phyloP scores from a whole-genome alignment of 2,329 filamentous ascomycete species.

The Mycosphaerella sp. region DNA sequence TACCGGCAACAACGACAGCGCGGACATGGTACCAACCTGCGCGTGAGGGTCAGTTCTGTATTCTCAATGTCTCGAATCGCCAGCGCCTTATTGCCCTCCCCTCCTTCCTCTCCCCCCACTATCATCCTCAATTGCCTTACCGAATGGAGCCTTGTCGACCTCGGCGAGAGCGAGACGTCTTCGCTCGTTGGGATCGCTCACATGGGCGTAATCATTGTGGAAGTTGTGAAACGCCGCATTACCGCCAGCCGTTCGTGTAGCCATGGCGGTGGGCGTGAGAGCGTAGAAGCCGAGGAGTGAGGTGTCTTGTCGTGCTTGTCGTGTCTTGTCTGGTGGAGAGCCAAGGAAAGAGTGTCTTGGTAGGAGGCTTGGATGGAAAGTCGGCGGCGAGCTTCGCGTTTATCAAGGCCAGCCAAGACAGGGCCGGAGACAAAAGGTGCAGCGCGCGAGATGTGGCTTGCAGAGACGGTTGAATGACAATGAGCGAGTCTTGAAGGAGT shows the following conservation, averaged over 20 bases:
- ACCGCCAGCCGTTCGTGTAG: conserved; percentile 44
- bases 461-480: background rate
- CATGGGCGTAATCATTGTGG: conserved; percentile 63
- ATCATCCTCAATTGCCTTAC: background rate
- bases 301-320: too few relatives aligned
- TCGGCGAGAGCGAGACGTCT: conserved; percentile 72
- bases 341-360: conserved; percentile 16
- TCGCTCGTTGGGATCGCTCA: conserved; percentile 68
- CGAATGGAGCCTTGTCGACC: conserved; percentile 55
- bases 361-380: background rate
- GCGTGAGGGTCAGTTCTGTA: background rate
- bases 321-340: conserved; percentile 1
- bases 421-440: background rate
- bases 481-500: background rate
- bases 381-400: conserved; percentile 9
- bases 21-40: conserved; percentile 82
- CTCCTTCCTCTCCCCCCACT: background rate
- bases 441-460: background rate
- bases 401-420: background rate
- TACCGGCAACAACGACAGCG: conserved; percentile 68
- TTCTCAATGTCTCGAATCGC: too few relatives aligned
- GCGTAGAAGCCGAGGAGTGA: too few relatives aligned
- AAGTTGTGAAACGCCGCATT: conserved; percentile 71
- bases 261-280: background rate
- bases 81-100: too few relatives aligned